Evolutionary conservation across 2,329 filamentous ascomycete species (phyloP).

Genomic region (Cucurbitaria berberidis): DNA sequence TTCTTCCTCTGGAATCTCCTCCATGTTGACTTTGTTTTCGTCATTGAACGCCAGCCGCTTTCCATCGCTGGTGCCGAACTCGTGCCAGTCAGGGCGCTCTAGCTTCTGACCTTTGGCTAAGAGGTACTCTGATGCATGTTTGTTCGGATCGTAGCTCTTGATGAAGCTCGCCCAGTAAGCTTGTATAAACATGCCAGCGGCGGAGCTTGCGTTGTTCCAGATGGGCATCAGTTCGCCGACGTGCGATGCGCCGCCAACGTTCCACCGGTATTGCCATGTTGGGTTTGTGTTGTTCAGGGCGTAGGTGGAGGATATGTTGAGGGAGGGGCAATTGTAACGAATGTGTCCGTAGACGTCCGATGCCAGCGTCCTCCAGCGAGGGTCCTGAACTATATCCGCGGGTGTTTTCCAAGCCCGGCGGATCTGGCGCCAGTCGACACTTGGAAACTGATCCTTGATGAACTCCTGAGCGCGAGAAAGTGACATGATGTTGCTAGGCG

Average conservation of each 20-base stretch:
- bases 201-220: slow-evolving; percentile 45
- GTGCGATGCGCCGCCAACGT: slow-evolving; percentile 51
- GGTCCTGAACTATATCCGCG: slow-evolving; percentile 31
- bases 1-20: slow-evolving; percentile 29
- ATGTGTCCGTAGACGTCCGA: slow-evolving; percentile 55
- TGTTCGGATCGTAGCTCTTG: slow-evolving; percentile 49
- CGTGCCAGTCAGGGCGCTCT: slow-evolving; percentile 36
- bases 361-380: slow-evolving; percentile 45
- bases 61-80: slow-evolving; percentile 23
- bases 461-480: slow-evolving; percentile 46
- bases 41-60: slow-evolving; percentile 37
- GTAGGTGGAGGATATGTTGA: slow-evolving; percentile 48
- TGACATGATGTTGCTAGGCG: slow-evolving; percentile 44
- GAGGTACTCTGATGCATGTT: slow-evolving; percentile 33
- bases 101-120: slow-evolving; percentile 20
- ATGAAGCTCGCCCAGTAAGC: slow-evolving; percentile 57
- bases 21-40: slow-evolving; percentile 38
- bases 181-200: slow-evolving; percentile 39
- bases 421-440: slow-evolving; percentile 37
- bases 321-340: slow-evolving; percentile 57
- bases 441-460: slow-evolving; percentile 48
- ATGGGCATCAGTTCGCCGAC: slow-evolving; percentile 48
- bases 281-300: slow-evolving; percentile 33
- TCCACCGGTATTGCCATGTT: slow-evolving; percentile 58
- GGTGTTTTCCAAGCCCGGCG: slow-evolving; percentile 37